Conservation (phyloP, 768 basidiomycete species). For the Leccinum aurantiacum region DNA sequence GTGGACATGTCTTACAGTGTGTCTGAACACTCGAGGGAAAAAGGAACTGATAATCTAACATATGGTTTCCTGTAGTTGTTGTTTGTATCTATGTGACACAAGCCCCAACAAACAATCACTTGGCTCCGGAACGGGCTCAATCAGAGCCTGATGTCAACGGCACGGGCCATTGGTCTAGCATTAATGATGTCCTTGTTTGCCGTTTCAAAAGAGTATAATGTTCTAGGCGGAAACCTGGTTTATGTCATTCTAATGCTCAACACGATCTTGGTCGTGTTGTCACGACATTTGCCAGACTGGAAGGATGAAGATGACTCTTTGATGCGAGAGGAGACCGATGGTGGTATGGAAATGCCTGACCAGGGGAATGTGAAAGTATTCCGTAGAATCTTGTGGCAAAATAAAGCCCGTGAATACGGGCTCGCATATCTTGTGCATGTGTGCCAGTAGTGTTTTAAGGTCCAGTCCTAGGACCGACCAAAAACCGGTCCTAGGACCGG, state of each 20-base stretch:
- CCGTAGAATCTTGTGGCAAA: too few species aligned
- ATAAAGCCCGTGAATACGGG: too few species aligned
- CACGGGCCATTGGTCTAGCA: conserved; percentile 51
- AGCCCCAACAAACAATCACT: conserved; percentile 53
- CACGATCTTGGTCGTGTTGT: conserved; percentile 22
- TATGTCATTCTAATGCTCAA: conserved; percentile 43
- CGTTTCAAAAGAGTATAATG: conserved; percentile 46
- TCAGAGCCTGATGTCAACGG: conserved; percentile 46
- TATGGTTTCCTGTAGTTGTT: conserved; percentile 32
- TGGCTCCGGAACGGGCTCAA: conserved; percentile 57
- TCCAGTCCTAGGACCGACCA: too few species aligned
- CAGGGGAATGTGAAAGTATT: too few species aligned
- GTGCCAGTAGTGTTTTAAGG: too few species aligned
- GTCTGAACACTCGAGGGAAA: conserved; percentile 9
- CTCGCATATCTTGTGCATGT: too few species aligned
- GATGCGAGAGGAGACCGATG: too few species aligned
- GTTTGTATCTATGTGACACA: conserved; percentile 55
- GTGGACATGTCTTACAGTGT: conserved; percentile 45
- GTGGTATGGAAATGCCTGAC: too few species aligned
- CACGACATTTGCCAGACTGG: conserved; percentile 23
- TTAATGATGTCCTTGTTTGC: conserved; percentile 52
- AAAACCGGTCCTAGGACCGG: too few species aligned
- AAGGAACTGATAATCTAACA: conserved; percentile 6
- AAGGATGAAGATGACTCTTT: conserved; percentile 4
- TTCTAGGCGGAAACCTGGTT: conserved; percentile 51